Conservation (phyloP, 192 early-diverging fungal genomes). For the Linnemannia hyalina region DNA sequence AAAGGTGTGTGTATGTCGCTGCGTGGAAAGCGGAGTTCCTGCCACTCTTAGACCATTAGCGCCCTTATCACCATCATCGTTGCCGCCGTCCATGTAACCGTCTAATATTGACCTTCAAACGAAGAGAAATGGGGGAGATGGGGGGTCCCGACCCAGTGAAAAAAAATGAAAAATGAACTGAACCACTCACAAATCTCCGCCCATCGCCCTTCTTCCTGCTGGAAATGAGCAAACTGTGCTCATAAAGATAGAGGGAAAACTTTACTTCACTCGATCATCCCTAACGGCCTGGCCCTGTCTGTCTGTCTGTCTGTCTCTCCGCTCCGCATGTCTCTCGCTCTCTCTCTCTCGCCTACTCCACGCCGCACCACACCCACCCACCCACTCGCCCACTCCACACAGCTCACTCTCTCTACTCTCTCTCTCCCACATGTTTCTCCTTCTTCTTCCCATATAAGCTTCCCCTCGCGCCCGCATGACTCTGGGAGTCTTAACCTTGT, state of each 20-base stretch:
- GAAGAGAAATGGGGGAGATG: not conserved
- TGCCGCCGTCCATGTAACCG: not conserved
- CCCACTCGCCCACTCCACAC: not conserved
- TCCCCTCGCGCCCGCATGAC: too few relatives aligned
- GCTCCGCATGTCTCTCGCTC: not conserved
- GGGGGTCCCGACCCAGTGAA: not conserved
- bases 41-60: not conserved
- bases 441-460: too few relatives aligned
- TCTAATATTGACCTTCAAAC: not conserved
- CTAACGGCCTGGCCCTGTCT: not conserved
- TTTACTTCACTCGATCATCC: not conserved
- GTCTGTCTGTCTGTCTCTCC: not conserved
- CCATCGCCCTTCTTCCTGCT: not conserved
- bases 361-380: not conserved
- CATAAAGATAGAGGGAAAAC: not conserved
- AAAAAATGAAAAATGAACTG: not conserved
- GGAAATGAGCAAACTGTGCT: not conserved
- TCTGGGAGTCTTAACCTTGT: too few relatives aligned
- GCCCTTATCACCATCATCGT: not conserved
- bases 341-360: not conserved
- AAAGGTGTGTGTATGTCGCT: not conserved
- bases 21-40: constrained; percentile 4
- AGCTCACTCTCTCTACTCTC: too few relatives aligned
- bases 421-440: too few relatives aligned
- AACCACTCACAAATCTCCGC: constrained; percentile 13